phyloP scores from a whole-genome alignment of 75 land plant species.

The Cunninghamia lanceolata region DNA sequence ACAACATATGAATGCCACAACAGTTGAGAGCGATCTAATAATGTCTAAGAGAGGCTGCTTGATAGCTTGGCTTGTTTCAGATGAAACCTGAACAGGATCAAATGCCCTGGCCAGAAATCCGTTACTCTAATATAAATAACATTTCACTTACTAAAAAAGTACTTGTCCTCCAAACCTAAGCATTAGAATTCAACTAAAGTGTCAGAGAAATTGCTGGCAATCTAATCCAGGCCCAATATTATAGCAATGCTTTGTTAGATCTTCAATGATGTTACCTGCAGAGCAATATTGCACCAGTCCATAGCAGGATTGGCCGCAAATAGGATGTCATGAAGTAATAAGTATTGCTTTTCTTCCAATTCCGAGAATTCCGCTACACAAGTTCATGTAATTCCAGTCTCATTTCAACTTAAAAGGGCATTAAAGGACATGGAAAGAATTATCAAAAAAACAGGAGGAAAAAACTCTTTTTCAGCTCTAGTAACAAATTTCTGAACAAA shows the following conservation, averaged over 20 bases:
- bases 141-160: background rate
- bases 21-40: slow-evolving; percentile 77
- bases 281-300: slow-evolving; percentile 68
- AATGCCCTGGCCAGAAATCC: slow-evolving; percentile 55
- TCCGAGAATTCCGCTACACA: slow-evolving; percentile 49
- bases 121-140: background rate
- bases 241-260: background rate
- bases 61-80: slow-evolving; percentile 78
- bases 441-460: background rate
- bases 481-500: background rate
- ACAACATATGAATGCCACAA: slow-evolving; percentile 78
- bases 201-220: background rate
- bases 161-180: background rate
- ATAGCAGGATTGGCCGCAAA: slow-evolving; percentile 75
- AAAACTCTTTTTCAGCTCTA: background rate
- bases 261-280: slow-evolving; percentile 63
- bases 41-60: slow-evolving; percentile 76
- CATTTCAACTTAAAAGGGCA: slow-evolving; percentile 12
- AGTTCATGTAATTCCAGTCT: background rate
- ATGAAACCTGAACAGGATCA: slow-evolving; percentile 60
- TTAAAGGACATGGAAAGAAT: background rate
- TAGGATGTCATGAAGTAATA: slow-evolving; percentile 54
- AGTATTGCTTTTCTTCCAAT: slow-evolving; percentile 76
- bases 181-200: background rate
- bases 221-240: slow-evolving; percentile 5